Evolutionary conservation across 2,329 filamentous ascomycete species (phyloP).

Genomic region (Tolypocladium guangdongense): DNA sequence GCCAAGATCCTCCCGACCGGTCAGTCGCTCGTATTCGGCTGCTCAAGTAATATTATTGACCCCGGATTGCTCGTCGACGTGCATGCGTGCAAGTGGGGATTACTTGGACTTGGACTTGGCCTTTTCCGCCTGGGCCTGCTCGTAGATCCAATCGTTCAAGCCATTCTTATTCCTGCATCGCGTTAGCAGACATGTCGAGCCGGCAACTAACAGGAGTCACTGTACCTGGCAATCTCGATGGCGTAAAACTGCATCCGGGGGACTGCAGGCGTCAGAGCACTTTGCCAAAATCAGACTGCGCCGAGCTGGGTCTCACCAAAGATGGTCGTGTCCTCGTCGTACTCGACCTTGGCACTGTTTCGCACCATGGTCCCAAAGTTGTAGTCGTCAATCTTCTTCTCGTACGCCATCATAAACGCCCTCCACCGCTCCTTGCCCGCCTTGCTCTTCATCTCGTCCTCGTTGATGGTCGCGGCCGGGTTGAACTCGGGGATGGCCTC

Average conservation of each 20-base stretch:
- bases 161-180: slow-evolving; percentile 70
- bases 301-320: slow-evolving; percentile 53
- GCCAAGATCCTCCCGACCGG: not conserved
- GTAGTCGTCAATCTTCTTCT: slow-evolving; percentile 92
- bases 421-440: slow-evolving; percentile 88
- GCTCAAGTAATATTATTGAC: not conserved
- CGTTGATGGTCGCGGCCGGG: slow-evolving; percentile 66
- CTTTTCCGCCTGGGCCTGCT: slow-evolving; percentile 59
- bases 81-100: not conserved
- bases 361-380: slow-evolving; percentile 96
- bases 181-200: slow-evolving; percentile 4
- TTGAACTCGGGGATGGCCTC: slow-evolving; percentile 89
- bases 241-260: slow-evolving; percentile 49
- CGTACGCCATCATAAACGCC: slow-evolving; percentile 85
- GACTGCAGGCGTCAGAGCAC: slow-evolving; percentile 20
- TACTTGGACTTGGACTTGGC: slow-evolving; percentile 7
- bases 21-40: not conserved
- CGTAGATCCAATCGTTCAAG: slow-evolving; percentile 95
- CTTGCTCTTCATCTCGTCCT: slow-evolving; percentile 98
- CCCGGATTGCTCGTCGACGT: not conserved
- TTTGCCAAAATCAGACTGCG: not conserved
- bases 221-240: slow-evolving; percentile 35
- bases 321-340: slow-evolving; percentile 80
- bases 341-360: slow-evolving; percentile 66
- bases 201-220: not conserved